Conservation (phyloP, 1,139 yeast species). For the Candida freyschussii region DNA sequence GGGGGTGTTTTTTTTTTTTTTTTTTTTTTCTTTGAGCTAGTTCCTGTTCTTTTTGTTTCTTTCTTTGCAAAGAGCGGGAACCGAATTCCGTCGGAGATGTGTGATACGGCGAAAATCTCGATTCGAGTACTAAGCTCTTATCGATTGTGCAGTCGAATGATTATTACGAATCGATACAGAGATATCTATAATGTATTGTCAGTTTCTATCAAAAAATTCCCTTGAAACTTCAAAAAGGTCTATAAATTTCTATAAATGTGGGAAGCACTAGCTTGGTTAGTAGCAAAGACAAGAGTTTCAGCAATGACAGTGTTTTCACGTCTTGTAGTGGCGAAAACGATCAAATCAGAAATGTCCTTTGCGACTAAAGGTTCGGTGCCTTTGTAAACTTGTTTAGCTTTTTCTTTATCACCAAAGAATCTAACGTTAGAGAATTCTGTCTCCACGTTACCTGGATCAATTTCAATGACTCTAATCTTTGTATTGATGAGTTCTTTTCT, state of each 20-base stretch:
- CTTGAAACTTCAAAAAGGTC: no score
- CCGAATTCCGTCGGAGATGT: no score
- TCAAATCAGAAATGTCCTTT: constrained; percentile 67
- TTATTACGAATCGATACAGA: no score
- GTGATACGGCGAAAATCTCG: no score
- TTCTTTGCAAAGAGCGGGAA: no score
- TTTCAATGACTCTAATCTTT: constrained; percentile 63
- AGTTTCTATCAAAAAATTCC: no score
- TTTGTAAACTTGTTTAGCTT: constrained; percentile 62
- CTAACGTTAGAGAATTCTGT: constrained; percentile 72
- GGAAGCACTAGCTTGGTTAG: constrained; percentile 50
- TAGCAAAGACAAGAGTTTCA: constrained; percentile 64
- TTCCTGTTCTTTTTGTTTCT: no score
- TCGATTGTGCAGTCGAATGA: no score
- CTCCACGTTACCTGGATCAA: constrained; percentile 78
- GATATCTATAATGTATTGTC: no score
- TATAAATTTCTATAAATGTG: constrained; percentile 19
- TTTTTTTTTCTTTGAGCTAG: no score
- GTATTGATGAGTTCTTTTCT: constrained; percentile 68
- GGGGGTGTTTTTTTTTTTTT: no score
- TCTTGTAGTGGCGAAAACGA: constrained; percentile 59
- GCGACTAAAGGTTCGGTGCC: constrained; percentile 69
- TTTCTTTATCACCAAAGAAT: constrained; percentile 56
- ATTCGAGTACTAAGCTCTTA: no score
- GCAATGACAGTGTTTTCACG: constrained; percentile 68